phyloP scores from a whole-genome alignment of 2,329 filamentous ascomycete species.

The Epichloe gansuensis region DNA sequence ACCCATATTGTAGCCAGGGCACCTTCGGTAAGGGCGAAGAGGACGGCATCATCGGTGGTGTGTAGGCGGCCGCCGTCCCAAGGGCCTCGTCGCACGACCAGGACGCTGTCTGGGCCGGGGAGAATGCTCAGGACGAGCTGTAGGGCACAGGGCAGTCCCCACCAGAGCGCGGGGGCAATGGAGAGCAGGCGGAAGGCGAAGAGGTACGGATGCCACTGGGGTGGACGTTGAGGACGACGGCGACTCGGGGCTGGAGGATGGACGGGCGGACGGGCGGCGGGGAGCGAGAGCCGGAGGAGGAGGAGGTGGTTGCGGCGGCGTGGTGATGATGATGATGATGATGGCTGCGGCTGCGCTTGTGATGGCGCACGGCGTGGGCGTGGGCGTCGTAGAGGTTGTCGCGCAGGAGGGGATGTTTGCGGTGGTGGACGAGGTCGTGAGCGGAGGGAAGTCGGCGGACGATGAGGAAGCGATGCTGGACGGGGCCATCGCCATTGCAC shows the following conservation, averaged over 20 bases:
- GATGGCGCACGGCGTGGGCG: not conserved
- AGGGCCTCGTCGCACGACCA: slow-evolving; percentile 15
- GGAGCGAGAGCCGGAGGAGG: not conserved
- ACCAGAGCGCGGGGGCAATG: slow-evolving; percentile 58
- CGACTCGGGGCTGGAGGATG: slow-evolving; percentile 63
- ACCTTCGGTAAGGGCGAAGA: slow-evolving; percentile 49
- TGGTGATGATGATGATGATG: not conserved
- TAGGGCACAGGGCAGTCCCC: slow-evolving; percentile 56
- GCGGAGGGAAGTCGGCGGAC: slow-evolving; percentile 3
- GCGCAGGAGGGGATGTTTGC: not conserved
- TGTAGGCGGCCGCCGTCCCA: not conserved
- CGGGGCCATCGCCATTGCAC: slow-evolving; percentile 12
- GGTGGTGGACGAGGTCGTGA: slow-evolving; percentile 1
- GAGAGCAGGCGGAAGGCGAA: slow-evolving; percentile 62
- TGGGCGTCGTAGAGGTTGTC: not conserved
- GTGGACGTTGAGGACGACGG: slow-evolving; percentile 64
- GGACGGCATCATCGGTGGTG: slow-evolving; percentile 12
- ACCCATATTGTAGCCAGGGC: slow-evolving; percentile 65
- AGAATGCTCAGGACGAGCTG: slow-evolving; percentile 56
- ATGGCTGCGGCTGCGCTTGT: slow-evolving; percentile 1
- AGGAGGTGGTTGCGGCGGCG: not conserved
- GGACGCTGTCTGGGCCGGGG: slow-evolving; percentile 20
- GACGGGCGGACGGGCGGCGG: slow-evolving; percentile 19
- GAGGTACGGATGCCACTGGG: slow-evolving; percentile 60
- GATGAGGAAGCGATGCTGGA: slow-evolving; percentile 8